phyloP scores from a whole-genome alignment of 139 green algal genomes.

The Limnomonas spitsbergensis region DNA sequence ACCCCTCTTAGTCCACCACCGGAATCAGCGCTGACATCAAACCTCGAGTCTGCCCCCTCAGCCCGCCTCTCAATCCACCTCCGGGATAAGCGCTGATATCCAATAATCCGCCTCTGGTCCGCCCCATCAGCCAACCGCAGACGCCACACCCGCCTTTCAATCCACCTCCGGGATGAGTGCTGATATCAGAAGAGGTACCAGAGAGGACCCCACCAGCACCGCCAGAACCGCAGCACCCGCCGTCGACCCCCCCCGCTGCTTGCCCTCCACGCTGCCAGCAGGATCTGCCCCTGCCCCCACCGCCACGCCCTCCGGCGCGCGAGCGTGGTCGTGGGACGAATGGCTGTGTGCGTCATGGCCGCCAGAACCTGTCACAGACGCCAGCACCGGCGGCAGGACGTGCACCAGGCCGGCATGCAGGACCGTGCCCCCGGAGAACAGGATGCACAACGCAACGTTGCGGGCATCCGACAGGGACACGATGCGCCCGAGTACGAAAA shows the following conservation, averaged over 20 bases:
- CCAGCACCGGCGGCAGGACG: conserved; percentile 55
- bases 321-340: background rate
- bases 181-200: conserved; percentile 16
- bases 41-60: too few relatives aligned
- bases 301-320: background rate
- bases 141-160: too few relatives aligned
- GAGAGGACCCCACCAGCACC: conserved; percentile 16
- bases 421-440: conserved; percentile 59
- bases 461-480: conserved; percentile 16
- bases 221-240: background rate
- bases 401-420: conserved; percentile 61
- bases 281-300: background rate
- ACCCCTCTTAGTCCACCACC: too few relatives aligned
- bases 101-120: too few relatives aligned
- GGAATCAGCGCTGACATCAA: too few relatives aligned
- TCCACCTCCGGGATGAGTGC: conserved; percentile 29
- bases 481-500: conserved; percentile 28
- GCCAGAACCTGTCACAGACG: background rate
- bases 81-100: too few relatives aligned
- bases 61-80: too few relatives aligned
- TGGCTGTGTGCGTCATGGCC: background rate
- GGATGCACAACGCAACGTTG: conserved; percentile 9
- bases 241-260: background rate
- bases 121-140: too few relatives aligned
- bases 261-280: background rate